phyloP scores from a whole-genome alignment of 176 grass and related monocot genomes.

The Tillandsia fasciculata region DNA sequence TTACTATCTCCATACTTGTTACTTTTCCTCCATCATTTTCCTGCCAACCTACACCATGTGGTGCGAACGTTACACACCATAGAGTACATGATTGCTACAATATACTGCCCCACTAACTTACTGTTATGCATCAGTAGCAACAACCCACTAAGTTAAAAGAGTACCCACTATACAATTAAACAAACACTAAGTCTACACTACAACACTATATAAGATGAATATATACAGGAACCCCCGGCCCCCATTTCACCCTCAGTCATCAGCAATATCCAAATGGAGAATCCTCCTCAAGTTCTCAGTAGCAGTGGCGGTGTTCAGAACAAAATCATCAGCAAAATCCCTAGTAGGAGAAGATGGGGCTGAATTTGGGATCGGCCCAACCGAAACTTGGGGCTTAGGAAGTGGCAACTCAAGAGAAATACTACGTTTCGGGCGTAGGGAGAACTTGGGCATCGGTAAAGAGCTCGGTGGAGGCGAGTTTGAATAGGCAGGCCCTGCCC shows the following conservation, averaged over 20 bases:
- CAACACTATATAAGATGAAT: neutral
- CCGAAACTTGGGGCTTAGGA: constrained; percentile 17
- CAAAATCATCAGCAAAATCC: constrained; percentile 30
- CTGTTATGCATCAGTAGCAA: neutral
- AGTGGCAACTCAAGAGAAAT: constrained; percentile 56
- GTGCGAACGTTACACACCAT: too few species aligned
- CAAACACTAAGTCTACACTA: constrained; percentile 17
- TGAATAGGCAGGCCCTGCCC: constrained; percentile 75
- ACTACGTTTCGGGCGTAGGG: constrained; percentile 65
- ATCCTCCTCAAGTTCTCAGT: constrained; percentile 91
- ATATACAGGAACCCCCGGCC: constrained; percentile 12
- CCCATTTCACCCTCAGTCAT: constrained; percentile 21
- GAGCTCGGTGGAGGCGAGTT: constrained; percentile 89
- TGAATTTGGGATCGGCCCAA: constrained; percentile 45
- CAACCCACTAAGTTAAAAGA: neutral
- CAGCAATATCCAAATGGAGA: constrained; percentile 45
- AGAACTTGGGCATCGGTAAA: constrained; percentile 79
- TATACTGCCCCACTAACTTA: neutral
- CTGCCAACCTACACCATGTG: too few species aligned
- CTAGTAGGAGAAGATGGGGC: constrained; percentile 63
- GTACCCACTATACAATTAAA: neutral
- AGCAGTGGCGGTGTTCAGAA: constrained; percentile 36
- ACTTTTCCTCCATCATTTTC: too few species aligned
- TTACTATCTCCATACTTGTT: neutral
- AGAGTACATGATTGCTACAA: too few species aligned